Conservation (phyloP, 257 asterid species). For the Solanum clarkiae region DNA sequence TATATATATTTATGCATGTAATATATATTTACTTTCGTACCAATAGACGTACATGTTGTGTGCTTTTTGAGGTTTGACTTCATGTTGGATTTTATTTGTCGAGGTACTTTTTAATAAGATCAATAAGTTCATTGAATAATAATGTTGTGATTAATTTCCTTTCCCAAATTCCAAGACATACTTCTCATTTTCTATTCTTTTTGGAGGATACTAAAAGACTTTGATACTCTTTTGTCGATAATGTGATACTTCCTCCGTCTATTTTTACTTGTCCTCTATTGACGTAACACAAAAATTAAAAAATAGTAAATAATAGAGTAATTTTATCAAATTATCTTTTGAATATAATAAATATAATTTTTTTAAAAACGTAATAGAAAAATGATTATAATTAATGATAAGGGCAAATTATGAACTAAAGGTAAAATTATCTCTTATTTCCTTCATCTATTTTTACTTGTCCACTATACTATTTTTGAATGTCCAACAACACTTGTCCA, state of each 20-base stretch:
- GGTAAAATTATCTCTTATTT: too few species aligned
- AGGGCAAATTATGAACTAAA: too few species aligned
- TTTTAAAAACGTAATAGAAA: too few species aligned
- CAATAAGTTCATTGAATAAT: background rate
- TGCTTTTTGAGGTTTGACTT: background rate
- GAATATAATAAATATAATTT: too few species aligned
- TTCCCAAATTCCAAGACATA: background rate
- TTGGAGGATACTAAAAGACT: background rate
- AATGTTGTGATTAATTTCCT: background rate
- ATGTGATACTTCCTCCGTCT: background rate
- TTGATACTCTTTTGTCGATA: background rate
- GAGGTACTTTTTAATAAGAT: background rate
- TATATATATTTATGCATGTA: background rate
- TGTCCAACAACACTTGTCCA: too few species aligned
- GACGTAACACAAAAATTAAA: too few species aligned
- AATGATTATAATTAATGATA: too few species aligned
- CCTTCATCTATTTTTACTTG: too few species aligned
- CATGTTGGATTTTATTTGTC: background rate
- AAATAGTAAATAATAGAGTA: too few species aligned
- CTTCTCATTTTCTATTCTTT: background rate
- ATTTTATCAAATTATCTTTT: too few species aligned
- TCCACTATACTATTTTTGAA: too few species aligned
- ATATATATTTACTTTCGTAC: background rate
- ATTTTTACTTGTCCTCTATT: too few species aligned
- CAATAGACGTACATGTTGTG: background rate